These are phyloP conservation scores for Syzygium oleosum DNA, from an alignment of 345 rosid genomes.

Conservation along the genomic window DNA sequence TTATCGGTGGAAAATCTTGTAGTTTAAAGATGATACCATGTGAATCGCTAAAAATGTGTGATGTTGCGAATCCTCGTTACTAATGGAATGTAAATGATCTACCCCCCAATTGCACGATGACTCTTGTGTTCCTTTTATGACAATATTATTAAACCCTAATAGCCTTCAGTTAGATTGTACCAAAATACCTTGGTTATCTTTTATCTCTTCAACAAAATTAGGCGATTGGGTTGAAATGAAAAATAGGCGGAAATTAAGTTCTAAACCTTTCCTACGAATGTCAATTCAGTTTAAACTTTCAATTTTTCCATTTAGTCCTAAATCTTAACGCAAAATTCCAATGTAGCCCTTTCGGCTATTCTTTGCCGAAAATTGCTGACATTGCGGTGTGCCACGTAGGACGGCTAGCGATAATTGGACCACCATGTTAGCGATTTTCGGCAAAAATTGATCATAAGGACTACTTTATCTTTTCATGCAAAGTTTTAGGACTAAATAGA, in stretches of 20 bases:
- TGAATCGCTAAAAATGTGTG: neutral
- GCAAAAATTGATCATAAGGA: neutral
- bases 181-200: neutral
- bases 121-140: neutral
- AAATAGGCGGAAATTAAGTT: neutral
- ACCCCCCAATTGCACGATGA: no score
- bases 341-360: neutral
- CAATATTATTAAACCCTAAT: no score
- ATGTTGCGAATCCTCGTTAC: neutral
- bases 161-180: neutral
- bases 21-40: neutral
- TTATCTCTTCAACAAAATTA: neutral
- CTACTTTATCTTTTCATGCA: no score
- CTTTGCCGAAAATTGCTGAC: neutral
- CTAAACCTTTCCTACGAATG: no score
- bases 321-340: neutral
- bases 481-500: no score
- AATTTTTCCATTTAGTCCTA: no score
- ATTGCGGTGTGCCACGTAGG: neutral
- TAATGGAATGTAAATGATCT: neutral
- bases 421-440: no score
- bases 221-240: neutral
- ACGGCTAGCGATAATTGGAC: neutral
- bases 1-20: neutral
- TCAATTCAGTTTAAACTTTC: no score